phyloP scores from a whole-genome alignment of 768 basidiomycete genomes.

The Heimioporus sp. region DNA sequence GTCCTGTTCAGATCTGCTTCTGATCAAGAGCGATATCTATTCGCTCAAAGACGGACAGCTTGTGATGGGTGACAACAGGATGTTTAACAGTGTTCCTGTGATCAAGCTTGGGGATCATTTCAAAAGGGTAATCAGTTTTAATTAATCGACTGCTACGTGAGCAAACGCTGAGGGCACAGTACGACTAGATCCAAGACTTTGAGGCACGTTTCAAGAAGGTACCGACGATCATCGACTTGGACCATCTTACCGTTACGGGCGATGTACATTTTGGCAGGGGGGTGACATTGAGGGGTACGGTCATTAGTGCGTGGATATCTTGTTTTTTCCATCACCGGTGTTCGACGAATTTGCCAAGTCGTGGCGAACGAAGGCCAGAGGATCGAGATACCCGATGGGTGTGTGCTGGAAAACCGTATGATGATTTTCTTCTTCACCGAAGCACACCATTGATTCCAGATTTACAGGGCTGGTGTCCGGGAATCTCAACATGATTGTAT shows the following conservation, averaged over 20 bases:
- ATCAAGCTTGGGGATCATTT: slow-evolving; percentile 97
- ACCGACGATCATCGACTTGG: slow-evolving; percentile 85
- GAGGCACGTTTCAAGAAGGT: slow-evolving; percentile 96
- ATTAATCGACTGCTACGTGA: background rate
- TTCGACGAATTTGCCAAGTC: slow-evolving; percentile 32
- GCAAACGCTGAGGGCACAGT: background rate
- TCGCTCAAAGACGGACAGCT: slow-evolving; percentile 86
- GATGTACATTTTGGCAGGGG: slow-evolving; percentile 90
- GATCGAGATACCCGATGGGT: slow-evolving; percentile 83
- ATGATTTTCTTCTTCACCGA: background rate
- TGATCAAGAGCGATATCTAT: slow-evolving; percentile 93
- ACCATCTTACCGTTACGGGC: slow-evolving; percentile 91
- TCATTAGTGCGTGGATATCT: slow-evolving; percentile 56
- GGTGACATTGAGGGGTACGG: slow-evolving; percentile 84
- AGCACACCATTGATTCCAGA: background rate
- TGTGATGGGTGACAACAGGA: slow-evolving; percentile 76
- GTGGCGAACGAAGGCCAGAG: slow-evolving; percentile 80
- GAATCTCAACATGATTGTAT: slow-evolving; percentile 76
- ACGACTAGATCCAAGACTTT: slow-evolving; percentile 73
- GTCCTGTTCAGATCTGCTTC: slow-evolving; percentile 82
- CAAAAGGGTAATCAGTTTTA: slow-evolving; percentile 68
- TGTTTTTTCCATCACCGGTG: background rate
- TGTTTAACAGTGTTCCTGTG: slow-evolving; percentile 89
- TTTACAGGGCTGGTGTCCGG: slow-evolving; percentile 69
- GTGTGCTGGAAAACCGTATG: slow-evolving; percentile 69